Base-by-base conservation (phyloP, 2,329 filamentous ascomycete species). In the Cladosporium sp. region DNA sequence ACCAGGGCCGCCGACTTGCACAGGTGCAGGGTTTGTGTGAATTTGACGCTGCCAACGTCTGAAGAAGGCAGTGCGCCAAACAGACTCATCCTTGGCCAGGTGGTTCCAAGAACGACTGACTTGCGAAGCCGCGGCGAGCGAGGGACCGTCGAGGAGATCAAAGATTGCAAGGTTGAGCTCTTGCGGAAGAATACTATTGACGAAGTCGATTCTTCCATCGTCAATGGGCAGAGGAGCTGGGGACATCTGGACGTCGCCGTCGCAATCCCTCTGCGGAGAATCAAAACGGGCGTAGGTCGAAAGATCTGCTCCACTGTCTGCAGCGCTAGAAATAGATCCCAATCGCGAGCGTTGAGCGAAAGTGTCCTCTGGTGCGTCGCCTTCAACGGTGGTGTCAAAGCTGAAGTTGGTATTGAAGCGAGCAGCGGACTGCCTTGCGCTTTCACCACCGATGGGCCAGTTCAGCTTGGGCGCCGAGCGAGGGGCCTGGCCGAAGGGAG, bases 41-140 rank as follows among this genome's bases (percentile, higher is more conserved):
- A 73, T 68, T 43, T 72, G 68, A 32, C 72, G 64, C 63, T 74
- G 64, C 61, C 81, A 83, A 56, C 76, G 74, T 49, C 72, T 72
- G 37, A 80, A 73, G 65, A 85, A 86, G n/a, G 81, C 77, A 38
- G 74, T 71, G 51, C 77, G 78, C 83, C 83, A 86, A 42, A 85
- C 79, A 58, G 81, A 77, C 19, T 72, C 73, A 19, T 80, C 81
- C 13, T 72, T 72, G 31, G 80, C 80, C 54, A 79, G 70, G 16
- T 73, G 69, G 56, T 75, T 67, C 83, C 83, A 86, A 46, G 69
- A 64, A 42, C 66, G 73, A n/a, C 77, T 82, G 16, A 85, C 81
- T 13, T 73, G 66, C 61, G 82, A 79, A 31, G 77, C 74, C 45
- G 72, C 71, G 52, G 77, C 72, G 41, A 86, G 71, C 5, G 80